Evolutionary conservation across 2,329 filamentous ascomycete genomes (phyloP).

Genomic region (Penicillium sp.): DNA sequence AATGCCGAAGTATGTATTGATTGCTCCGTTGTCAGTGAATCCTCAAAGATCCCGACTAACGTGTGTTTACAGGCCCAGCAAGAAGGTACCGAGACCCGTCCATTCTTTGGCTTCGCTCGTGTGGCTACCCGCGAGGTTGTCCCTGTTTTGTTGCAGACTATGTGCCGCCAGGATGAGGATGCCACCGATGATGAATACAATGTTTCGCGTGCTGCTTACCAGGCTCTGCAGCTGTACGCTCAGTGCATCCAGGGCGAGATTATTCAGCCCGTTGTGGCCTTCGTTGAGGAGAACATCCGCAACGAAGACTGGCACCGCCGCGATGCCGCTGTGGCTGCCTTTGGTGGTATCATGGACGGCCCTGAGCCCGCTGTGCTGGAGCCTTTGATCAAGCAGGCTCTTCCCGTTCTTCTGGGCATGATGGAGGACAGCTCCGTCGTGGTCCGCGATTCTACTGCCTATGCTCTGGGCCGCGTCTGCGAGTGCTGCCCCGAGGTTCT

Average conservation of each 20-base stretch:
- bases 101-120: constrained; percentile 93
- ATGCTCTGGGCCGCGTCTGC: constrained; percentile 92
- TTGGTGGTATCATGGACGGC: constrained; percentile 98
- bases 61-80: constrained; percentile 51
- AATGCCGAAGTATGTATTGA: constrained; percentile 68
- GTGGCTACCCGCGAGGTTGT: constrained; percentile 93
- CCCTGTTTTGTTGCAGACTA: constrained; percentile 80
- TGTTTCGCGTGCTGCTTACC: constrained; percentile 89
- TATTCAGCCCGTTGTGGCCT: constrained; percentile 81
- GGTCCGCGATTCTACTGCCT: constrained; percentile 94
- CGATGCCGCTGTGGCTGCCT: constrained; percentile 94
- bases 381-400: constrained; percentile 91
- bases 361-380: constrained; percentile 90
- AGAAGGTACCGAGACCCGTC: constrained; percentile 80
- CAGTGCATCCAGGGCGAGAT: constrained; percentile 85
- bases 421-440: constrained; percentile 84
- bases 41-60: neutral
- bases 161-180: constrained; percentile 98
- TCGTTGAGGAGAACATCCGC: constrained; percentile 88
- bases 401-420: constrained; percentile 90
- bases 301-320: constrained; percentile 91
- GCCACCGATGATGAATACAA: constrained; percentile 98
- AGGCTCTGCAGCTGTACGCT: constrained; percentile 92
- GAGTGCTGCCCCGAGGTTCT: constrained; percentile 91
- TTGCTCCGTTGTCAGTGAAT: neutral